Evolutionary conservation across 2,329 filamentous ascomycete species (phyloP), one percentile per base, ranked within the genome.

Genomic region (Scedosporium dehoogii): DNA sequence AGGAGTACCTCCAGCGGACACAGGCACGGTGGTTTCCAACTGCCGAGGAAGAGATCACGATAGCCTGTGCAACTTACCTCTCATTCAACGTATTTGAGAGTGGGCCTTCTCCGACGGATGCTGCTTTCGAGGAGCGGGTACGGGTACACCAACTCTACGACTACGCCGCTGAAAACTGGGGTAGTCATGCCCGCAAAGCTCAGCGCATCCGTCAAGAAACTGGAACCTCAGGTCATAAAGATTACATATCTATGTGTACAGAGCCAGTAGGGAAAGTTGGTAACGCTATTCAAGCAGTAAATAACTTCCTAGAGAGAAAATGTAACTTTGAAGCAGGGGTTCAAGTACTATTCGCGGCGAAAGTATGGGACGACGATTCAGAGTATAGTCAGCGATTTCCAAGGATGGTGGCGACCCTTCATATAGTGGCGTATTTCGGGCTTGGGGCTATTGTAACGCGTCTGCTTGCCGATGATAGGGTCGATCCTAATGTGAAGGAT

Each of bases 1-100:
- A 79, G 53, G 72, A 79, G 46, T 81, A 78, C 65, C 73, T 81
- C 51, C 69, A 75, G 18, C 58, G 63, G 12, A 73, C 65, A 0
- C 56, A 62, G 10, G 42, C 6, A 0, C 23, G 56, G 4, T 75
- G 71, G 68, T 73, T 79, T 60, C 69, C 69, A 0, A 25, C 68
- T 41, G 70, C 70, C 0, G 63, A 75, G 7, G 12, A 1, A 0
- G 23, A 71, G 3, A 70, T 79, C 9, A 60, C 68, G 0, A 60
- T 46, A 4, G 67, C 63, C 4, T 79, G 75, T 63, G 38, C 73
- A 4, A 71, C 70, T 0, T 78, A 78, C 58, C 67, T 78, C 3
- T 74, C 69, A 9, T 74, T 74, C 23, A 62, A 68, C 29, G 33
- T 9, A 0, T 73, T 76, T 59, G 29, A 62, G 25, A 65, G 18